Evolutionary conservation across 2,329 filamentous ascomycete species (phyloP), one percentile per base, ranked within the genome.

Genomic region (Trichophyton schoenleinii): DNA sequence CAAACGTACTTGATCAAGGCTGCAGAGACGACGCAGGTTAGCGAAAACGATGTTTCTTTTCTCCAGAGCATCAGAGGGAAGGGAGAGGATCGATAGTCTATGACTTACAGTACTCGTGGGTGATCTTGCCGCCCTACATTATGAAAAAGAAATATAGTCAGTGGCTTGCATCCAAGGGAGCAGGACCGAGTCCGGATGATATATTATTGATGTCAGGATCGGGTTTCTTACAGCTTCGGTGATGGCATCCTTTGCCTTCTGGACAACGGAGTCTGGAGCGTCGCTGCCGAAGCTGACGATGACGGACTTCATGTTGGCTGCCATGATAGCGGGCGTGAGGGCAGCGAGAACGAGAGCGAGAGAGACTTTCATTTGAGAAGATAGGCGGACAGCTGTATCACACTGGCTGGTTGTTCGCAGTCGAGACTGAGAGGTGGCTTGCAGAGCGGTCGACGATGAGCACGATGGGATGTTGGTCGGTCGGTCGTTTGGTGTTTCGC

Each of bases 231-330:
- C 88, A 44, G 85, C 85, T 53, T 85, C 78, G 59, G 79, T 74
- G 68, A 96, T 85, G 1, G 83, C 82, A 48, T 86, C 75, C 78
- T 87, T 94, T 52, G 89, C 90, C 61, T 87, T 74, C 22, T 84
- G 77, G 36, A 96, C 73, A 41, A 95, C 77, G 41, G 78, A 80
- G 65, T 87, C 77, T 20, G 89, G 86, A 67, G 85, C 87, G 57
- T 83, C 80, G 59, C 85, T 78, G 25, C 87, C 84, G 70, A 90
- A 96, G 69, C 82, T 89, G 69, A 96, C 80, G 67, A 96, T 85
- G 65, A 95, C 84, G 41, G 84, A 83, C 73, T 89, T 89, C 70
- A 85, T 81, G 22, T 66, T 77, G 62, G 86, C 77, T 61, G 87
- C 86, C 68, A 88, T 80, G 64, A 83, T 84, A 63, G 84, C 72